These are phyloP conservation scores for Alternaria longipes DNA, from an alignment of 2,329 filamentous ascomycete species.

Conservation along the genomic window DNA sequence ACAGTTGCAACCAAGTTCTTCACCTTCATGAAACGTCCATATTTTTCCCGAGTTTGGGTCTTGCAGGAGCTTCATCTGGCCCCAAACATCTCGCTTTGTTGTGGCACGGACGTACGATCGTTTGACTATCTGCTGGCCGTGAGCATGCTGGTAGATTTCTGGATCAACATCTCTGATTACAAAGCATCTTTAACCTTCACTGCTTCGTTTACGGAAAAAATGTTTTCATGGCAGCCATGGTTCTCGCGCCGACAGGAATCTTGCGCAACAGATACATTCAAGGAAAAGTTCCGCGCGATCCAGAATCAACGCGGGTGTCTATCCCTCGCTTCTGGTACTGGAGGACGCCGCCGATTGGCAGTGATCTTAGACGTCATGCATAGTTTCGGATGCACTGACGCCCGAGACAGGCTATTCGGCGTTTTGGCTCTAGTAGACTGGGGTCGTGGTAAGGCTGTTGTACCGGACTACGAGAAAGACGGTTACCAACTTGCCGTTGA, in stretches of 20 bases:
- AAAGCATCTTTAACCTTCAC: too few species aligned
- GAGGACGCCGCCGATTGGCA: not conserved
- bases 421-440: not conserved
- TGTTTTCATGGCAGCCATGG: too few species aligned
- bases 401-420: not conserved
- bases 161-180: not conserved
- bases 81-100: not conserved
- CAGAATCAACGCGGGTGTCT: too few species aligned
- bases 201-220: rapidly evolving
- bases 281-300: too few species aligned
- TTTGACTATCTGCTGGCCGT: not conserved
- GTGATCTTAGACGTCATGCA: not conserved
- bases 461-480: not conserved
- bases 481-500: too few species aligned
- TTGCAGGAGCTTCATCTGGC: not conserved
- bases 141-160: not conserved
- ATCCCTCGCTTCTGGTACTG: too few species aligned
- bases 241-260: too few species aligned
- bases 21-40: not conserved
- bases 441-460: rapidly evolving
- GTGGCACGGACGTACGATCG: not conserved
- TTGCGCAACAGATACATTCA: too few species aligned
- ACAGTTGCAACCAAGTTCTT: too few species aligned
- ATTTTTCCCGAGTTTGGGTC: not conserved
- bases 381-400: not conserved